Evolutionary conservation across 495 filamentous ascomycete species (phyloP), one percentile per base, ranked within the genome.

Genomic region (Letharia columbiana): DNA sequence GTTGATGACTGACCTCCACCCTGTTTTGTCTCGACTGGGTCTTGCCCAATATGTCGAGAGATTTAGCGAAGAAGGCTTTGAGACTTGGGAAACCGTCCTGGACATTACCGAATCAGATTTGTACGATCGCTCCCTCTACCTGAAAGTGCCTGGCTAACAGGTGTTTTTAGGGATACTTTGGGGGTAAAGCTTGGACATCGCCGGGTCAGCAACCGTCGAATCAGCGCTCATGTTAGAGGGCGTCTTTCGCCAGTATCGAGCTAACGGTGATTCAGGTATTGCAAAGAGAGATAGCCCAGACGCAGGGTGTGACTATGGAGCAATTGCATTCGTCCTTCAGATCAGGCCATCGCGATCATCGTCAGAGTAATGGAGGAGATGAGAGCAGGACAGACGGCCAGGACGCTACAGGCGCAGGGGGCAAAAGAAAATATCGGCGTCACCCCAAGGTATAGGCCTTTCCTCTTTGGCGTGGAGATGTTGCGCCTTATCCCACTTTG

Each of bases 31-130:
- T 76, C 87, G 88, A 78, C 77, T 92, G 75, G 89, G 89, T 70
- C 83, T 92, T 71, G 78, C 80, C 73, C 86, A 90, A 73, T 92
- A 92, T 75, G 79, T 89, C 65, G 79, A 86, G 60, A 73, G 71
- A 64, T 89, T 92, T 70, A 71, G 87, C n/a, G 84, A 86, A 15
- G 89, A 92, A 73, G 89, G 89, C n/a, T 92, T 92, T 71, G 89
- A 92, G 74, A 85, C 84, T 47, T 92, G 89, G 89, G 87, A 91
- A 42, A 89, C 87, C 8, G 82, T 92, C 52, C 76, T 90, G 59
- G 89, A 91, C 65, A 90, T 92, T 57, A 91, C 87, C 54, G 89
- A 92, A 75, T 89, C 89, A 61, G 89, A 92, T 75, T 78, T 92
- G 88, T 91, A 68, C 12, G 59, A 41, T 39, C 61, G 35, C 33